These are phyloP conservation scores for Neurospora crassa DNA, from an alignment of 2,329 filamentous ascomycete species.

Conservation along the genomic window DNA sequence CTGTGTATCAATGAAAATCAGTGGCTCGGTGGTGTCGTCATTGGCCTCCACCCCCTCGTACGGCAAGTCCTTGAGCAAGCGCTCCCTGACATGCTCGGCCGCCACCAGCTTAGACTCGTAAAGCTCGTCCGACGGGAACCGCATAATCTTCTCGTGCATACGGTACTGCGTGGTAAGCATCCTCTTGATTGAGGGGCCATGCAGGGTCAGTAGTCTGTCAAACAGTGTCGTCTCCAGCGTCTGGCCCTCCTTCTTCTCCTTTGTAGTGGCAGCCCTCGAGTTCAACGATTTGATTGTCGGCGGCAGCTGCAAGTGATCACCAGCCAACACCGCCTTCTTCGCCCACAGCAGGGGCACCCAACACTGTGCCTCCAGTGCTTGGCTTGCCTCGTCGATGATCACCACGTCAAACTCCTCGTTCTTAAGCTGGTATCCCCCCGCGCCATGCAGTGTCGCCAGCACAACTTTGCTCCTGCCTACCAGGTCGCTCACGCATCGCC, in stretches of 20 bases:
- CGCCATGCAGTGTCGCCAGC: slow-evolving; percentile 83
- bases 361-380: slow-evolving; percentile 91
- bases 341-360: slow-evolving; percentile 84
- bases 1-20: slow-evolving; percentile 94
- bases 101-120: slow-evolving; percentile 78
- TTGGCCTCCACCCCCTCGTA: slow-evolving; percentile 63
- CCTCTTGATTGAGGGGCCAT: slow-evolving; percentile 76
- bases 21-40: slow-evolving; percentile 78
- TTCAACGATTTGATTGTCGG: slow-evolving; percentile 84
- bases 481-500: slow-evolving; percentile 67
- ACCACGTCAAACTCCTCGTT: slow-evolving; percentile 83
- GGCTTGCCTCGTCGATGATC: slow-evolving; percentile 91
- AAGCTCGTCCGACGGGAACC: slow-evolving; percentile 79
- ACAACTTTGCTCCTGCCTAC: slow-evolving; percentile 76
- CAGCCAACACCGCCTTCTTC: slow-evolving; percentile 79
- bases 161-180: slow-evolving; percentile 97
- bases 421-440: slow-evolving; percentile 74
- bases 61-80: slow-evolving; percentile 66
- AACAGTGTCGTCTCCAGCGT: slow-evolving; percentile 86
- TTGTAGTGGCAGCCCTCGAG: slow-evolving; percentile 25
- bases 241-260: slow-evolving; percentile 34
- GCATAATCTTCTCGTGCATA: slow-evolving; percentile 95
- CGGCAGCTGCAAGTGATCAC: slow-evolving; percentile 88
- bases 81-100: slow-evolving; percentile 64
- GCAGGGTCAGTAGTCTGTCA: slow-evolving; percentile 72